Evolutionary conservation across 345 rosid species (phyloP).

Genomic region (Pseudoturritis turrita): DNA sequence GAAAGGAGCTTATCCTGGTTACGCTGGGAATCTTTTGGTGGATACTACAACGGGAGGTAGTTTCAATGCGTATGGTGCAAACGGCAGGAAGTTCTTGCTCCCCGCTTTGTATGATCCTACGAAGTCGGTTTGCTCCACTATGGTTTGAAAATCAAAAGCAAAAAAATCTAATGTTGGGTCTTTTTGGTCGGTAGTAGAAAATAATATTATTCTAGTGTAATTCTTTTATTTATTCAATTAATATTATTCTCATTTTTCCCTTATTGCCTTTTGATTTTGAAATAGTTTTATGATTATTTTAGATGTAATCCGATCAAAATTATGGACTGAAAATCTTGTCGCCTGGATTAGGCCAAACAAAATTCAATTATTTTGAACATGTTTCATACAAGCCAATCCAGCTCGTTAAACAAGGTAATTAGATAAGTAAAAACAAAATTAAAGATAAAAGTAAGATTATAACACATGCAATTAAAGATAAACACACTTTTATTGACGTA

Average conservation of each 20-base stretch:
- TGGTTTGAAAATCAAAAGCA: constrained; percentile 32
- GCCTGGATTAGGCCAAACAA: too few relatives aligned
- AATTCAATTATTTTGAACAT: neutral
- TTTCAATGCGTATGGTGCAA: constrained; percentile 65
- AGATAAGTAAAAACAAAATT: neutral
- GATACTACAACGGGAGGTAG: constrained; percentile 68
- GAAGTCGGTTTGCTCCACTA: constrained; percentile 47
- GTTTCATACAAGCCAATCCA: neutral
- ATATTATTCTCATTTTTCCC: neutral
- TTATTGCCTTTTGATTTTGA: neutral
- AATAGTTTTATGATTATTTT: neutral
- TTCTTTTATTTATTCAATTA: constrained; percentile 27
- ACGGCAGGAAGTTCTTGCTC: constrained; percentile 67
- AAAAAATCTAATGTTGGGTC: neutral
- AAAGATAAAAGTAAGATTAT: neutral
- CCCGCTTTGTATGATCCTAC: constrained; percentile 80
- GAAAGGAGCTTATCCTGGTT: constrained; percentile 79
- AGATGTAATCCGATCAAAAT: neutral
- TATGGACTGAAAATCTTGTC: neutral
- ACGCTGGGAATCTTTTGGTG: constrained; percentile 56
- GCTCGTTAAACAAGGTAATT: neutral
- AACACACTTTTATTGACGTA: too few relatives aligned
- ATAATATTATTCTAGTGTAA: constrained; percentile 21
- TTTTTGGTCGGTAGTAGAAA: constrained; percentile 11
- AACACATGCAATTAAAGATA: too few relatives aligned